phyloP scores from a whole-genome alignment of 176 grass and related monocot genomes.

The Triticum turgidum region DNA sequence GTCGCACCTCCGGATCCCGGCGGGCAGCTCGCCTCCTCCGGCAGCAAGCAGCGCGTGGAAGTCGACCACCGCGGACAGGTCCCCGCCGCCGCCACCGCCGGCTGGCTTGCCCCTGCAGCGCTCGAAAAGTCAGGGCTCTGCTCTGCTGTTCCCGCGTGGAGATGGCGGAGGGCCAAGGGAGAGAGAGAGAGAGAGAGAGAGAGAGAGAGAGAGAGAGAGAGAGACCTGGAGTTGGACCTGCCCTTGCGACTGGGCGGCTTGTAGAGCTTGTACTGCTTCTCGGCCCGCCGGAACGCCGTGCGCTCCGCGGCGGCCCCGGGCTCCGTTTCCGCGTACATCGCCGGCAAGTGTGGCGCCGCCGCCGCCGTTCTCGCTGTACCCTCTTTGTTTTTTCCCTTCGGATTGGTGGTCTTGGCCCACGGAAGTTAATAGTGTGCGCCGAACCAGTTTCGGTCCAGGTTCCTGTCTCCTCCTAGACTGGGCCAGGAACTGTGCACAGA shows the following conservation, averaged over 20 bases:
- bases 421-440: too few species aligned
- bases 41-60: conserved; percentile 46
- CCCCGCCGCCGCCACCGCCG: neutral
- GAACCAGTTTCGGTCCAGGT: too few species aligned
- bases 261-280: conserved; percentile 93
- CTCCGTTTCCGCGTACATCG: conserved; percentile 55
- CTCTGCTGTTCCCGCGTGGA: neutral
- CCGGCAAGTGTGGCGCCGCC: neutral
- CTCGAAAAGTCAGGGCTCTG: neutral
- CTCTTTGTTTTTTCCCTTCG: neutral
- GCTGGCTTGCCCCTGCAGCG: neutral
- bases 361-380: neutral
- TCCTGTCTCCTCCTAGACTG: too few species aligned
- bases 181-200: neutral
- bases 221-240: conserved; percentile 16
- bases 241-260: conserved; percentile 53
- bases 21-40: conserved; percentile 6
- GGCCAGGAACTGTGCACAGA: too few species aligned
- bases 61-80: conserved; percentile 54
- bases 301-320: conserved; percentile 46
- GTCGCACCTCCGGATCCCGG: conserved; percentile 40
- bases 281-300: conserved; percentile 67
- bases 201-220: neutral
- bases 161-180: neutral
- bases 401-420: too few species aligned